Conservation (phyloP, 2,329 filamentous ascomycete genomes). For the Colletotrichum destructivum region DNA sequence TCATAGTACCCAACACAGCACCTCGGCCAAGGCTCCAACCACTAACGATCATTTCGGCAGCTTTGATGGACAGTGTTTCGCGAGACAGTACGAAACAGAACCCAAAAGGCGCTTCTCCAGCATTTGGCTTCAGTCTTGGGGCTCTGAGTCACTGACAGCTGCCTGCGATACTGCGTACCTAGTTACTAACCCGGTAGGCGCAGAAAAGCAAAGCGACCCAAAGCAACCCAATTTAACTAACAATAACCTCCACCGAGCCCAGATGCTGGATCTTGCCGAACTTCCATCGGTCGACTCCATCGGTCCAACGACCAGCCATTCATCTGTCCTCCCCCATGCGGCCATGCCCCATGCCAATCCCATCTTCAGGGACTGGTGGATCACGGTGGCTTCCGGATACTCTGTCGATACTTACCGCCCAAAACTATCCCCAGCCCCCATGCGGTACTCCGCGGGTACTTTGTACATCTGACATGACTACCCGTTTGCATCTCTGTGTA, state of each 20-base stretch:
- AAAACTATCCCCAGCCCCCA: neutral
- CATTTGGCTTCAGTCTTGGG: slow-evolving; percentile 1
- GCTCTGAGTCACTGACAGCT: slow-evolving; percentile 27
- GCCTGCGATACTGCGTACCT: neutral
- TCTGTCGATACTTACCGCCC: slow-evolving; percentile 9
- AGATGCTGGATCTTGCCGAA: slow-evolving; percentile 42
- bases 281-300: slow-evolving; percentile 21
- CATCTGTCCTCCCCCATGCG: neutral
- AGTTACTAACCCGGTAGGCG: slow-evolving; percentile 9
- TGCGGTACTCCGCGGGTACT: slow-evolving; percentile 25
- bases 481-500: neutral
- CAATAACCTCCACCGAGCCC: slow-evolving; percentile 25
- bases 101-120: neutral
- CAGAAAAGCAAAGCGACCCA: slow-evolving; percentile 16
- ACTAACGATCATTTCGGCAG: slow-evolving; percentile 10
- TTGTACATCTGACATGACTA: neutral
- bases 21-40: slow-evolving; percentile 2
- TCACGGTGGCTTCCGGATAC: slow-evolving; percentile 24
- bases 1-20: slow-evolving; percentile 1
- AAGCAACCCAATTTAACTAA: slow-evolving; percentile 15
- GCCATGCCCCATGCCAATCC: slow-evolving; percentile 15
- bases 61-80: slow-evolving; percentile 11
- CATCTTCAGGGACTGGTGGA: slow-evolving; percentile 35
- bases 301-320: slow-evolving; percentile 16
- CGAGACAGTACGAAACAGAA: slow-evolving; percentile 2